Percentiles rank a stretch among this genome's conserved stretches.
Evolutionary conservation across 768 basidiomycete genomes (phyloP).

Genomic region (Dendrothele bispora): DNA sequence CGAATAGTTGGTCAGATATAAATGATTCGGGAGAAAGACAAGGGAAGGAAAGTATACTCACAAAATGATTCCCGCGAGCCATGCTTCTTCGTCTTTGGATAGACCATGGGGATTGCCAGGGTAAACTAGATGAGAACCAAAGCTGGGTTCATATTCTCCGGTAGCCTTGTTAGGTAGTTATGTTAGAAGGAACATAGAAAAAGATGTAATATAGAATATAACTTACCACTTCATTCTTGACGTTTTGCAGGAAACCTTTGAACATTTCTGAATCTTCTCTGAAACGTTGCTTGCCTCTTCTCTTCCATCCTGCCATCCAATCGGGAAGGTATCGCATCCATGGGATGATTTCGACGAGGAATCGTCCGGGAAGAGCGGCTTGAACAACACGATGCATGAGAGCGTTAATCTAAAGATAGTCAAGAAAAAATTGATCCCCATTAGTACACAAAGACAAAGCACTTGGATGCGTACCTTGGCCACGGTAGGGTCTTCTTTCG

Average conservation of each 20-base stretch:
- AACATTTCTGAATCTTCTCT: not conserved
- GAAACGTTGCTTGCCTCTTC: slow-evolving; percentile 9
- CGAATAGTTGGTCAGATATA: not conserved
- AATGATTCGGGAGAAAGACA: not conserved
- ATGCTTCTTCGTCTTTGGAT: not conserved
- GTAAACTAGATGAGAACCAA: not conserved
- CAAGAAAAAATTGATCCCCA: too few relatives aligned
- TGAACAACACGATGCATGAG: slow-evolving; percentile 22
- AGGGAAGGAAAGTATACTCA: slow-evolving; percentile 4
- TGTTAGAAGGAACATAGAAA: not conserved
- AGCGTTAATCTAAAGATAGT: not conserved
- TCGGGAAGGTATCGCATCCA: slow-evolving; percentile 24
- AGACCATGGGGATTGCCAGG: not conserved
- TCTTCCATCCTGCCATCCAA: slow-evolving; percentile 23
- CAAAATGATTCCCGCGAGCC: not conserved
- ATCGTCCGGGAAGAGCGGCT: slow-evolving; percentile 28
- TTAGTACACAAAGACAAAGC: too few relatives aligned
- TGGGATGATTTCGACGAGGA: slow-evolving; percentile 28
- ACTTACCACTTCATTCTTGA: not conserved
- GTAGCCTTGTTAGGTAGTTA: not conserved
- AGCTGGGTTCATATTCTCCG: not conserved
- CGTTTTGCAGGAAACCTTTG: not conserved
- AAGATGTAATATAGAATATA: not conserved
- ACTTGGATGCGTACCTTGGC: too few relatives aligned
- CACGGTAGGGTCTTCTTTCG: not conserved